These are phyloP conservation scores for Talaromyces sp. DNA, from an alignment of 2,329 filamentous ascomycete species.

Conservation along the genomic window DNA sequence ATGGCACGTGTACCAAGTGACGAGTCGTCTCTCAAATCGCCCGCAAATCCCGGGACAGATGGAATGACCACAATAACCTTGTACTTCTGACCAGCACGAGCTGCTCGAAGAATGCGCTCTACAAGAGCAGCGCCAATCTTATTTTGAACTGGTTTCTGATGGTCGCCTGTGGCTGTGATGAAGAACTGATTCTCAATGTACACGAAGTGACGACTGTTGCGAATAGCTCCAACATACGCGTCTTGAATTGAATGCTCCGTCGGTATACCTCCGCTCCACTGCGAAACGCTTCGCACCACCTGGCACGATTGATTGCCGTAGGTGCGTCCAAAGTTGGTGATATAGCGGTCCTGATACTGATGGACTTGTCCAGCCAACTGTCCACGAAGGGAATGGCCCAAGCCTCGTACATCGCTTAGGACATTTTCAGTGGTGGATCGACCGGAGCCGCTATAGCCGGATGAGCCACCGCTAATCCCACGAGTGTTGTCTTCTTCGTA, in stretches of 20 bases:
- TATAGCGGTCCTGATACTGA: constrained; percentile 43
- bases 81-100: constrained; percentile 82
- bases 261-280: constrained; percentile 93
- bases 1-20: constrained; percentile 87
- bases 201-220: constrained; percentile 83
- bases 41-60: constrained; percentile 88
- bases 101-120: constrained; percentile 78
- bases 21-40: constrained; percentile 79
- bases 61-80: constrained; percentile 87
- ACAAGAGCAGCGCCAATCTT: constrained; percentile 89
- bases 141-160: constrained; percentile 84
- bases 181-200: constrained; percentile 99
- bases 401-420: constrained; percentile 38
- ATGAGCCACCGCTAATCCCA: constrained; percentile 24
- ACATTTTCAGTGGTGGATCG: constrained; percentile 36
- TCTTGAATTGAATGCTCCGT: constrained; percentile 80
- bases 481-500: constrained; percentile 35
- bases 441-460: constrained; percentile 7
- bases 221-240: constrained; percentile 80
- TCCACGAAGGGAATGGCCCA: constrained; percentile 38
- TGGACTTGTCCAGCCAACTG: constrained; percentile 38
- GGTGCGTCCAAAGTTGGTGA: constrained; percentile 21
- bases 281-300: constrained; percentile 73
- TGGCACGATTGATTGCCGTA: constrained; percentile 41
- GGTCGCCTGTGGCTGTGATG: constrained; percentile 85